Percentiles rank a stretch among this genome's conserved stretches.
Evolutionary conservation across 164 flowering plant genomes (phyloP).

Genomic region (Chimonanthus salicifolius): DNA sequence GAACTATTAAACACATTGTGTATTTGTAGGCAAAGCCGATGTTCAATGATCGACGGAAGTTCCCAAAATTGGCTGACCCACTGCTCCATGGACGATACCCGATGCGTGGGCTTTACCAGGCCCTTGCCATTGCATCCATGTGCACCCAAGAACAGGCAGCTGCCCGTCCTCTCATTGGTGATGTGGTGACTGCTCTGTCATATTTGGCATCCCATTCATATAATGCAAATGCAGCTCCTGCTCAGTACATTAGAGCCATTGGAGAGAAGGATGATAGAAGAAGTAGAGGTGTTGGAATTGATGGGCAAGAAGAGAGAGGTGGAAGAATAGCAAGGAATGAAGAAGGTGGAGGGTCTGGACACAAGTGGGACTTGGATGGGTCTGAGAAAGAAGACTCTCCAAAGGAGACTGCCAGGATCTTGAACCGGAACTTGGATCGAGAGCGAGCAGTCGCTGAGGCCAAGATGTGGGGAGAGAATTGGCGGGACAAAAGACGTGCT

Average conservation of each 20-base stretch:
- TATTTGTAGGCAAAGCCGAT: slow-evolving; percentile 44
- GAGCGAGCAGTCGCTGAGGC: slow-evolving; percentile 97
- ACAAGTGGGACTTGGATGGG: slow-evolving; percentile 59
- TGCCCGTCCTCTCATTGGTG: slow-evolving; percentile 48
- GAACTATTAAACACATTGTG: background rate
- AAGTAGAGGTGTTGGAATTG: slow-evolving; percentile 17
- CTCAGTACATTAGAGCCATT: background rate
- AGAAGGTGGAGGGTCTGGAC: slow-evolving; percentile 61
- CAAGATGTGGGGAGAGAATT: slow-evolving; percentile 95
- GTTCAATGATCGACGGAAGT: slow-evolving; percentile 39
- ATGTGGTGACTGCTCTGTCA: slow-evolving; percentile 55
- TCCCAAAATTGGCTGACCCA: slow-evolving; percentile 42
- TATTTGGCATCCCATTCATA: slow-evolving; percentile 36
- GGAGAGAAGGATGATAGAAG: slow-evolving; percentile 20
- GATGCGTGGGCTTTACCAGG: slow-evolving; percentile 50
- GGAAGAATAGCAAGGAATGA: slow-evolving; percentile 36
- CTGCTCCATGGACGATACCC: slow-evolving; percentile 40
- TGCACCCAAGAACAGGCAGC: slow-evolving; percentile 49
- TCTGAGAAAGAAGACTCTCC: slow-evolving; percentile 79
- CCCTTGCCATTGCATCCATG: slow-evolving; percentile 51
- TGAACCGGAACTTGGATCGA: slow-evolving; percentile 50
- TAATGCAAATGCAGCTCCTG: slow-evolving; percentile 19
- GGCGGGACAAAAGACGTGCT: slow-evolving; percentile 73
- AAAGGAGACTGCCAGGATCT: slow-evolving; percentile 56
- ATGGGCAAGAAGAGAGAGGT: slow-evolving; percentile 21